Base-by-base conservation (phyloP, 805 yeast species). In the Isabelozyma gotoi region DNA sequence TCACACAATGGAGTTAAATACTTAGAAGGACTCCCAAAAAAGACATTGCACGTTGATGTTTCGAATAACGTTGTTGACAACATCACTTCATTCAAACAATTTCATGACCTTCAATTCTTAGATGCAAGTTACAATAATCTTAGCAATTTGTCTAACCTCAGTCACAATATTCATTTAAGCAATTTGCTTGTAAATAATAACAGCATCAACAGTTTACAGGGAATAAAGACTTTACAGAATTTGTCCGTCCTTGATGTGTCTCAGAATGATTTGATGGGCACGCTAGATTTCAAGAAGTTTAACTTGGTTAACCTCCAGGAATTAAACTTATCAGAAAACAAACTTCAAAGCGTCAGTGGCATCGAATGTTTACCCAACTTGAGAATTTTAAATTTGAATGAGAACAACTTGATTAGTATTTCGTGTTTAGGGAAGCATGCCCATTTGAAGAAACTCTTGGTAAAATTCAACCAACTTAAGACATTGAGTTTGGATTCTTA, bases 21-120 rank as follows among this genome's bases (percentile, higher is more conserved):
- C 49, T 52, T 72, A 7, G 73, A 73, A 19, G 84, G 83, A 0
- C 53, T 78, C 17, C 81, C 82, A 0, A 44, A 45, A 7, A 45
- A 52, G 1, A 49, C 73, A 1, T 68, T 73, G 51, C 60, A 66
- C 20, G 50, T 79, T 38, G 56, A 67, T 39, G 48, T 74, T n/a
- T 55, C 69, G 2, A 43, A 55, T 37, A 79, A 79, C 53, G 44
- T 44, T 16, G 58, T 79, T 20, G 68, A 65, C 24, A 66, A 65
- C 45, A 48, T 76, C 38, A 64, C 79, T 2, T 63, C 75, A 4
- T 77, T 77, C 44, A 54, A 61, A 33, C 60, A 59, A 6, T 66
- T 68, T 48, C 59, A 52, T 18, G 68, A 74, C 43, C 59, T 79
- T 27, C 80, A 76, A 43, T 50, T 57, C 10, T 56, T 79, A 41